Base-by-base conservation (phyloP, 2,329 filamentous ascomycete genomes). In the Whalleya microplaca region DNA sequence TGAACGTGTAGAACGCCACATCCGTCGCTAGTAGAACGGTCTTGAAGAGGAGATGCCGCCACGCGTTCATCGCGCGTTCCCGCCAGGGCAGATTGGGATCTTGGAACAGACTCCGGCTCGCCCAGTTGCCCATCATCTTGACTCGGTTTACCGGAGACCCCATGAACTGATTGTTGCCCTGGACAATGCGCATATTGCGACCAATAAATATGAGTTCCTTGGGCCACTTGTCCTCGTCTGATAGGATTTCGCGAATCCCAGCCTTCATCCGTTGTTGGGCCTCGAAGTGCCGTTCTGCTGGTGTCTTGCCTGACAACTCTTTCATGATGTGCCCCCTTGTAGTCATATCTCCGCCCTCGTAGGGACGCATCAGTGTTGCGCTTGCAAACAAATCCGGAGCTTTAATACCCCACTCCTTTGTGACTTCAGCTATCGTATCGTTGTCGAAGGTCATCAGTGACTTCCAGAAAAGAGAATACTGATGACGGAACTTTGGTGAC, bases 401-500 rank as follows among this genome's bases (percentile, higher is more conserved):
- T 63, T 87, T 89, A 69, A 98, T 89, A 45, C 95, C 95, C 95
- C 95, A 99, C 53, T 85, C 77, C 20, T 78, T 77, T 7, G 92
- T 92, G 57, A 97, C 87, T 20, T 84, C 78, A 51, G 77, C 73
- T 51, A 98, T 87, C 2, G 89, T 91, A 20, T 82, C 78, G 75
- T 97, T 96, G 79, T 99, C 95, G 64, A 98, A 95, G 0, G 92
- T 92, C 79, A 98, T 86, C 10, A 99, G 84, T 0, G 90, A 88
- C 74, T 96, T 96, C 95, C 95, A 99, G 78, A 99, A 95, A 3
- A 85, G 79, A 18, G 88, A 87, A 73, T 98, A 98, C 72, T 98
- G 86, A 69, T 89, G 88, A 10, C 92, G 85, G 77, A 98, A 96
- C 57, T 85, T 79, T 1, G 90, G 88, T 21, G 85, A 81, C 90